Base-by-base conservation (phyloP, 2,329 filamentous ascomycete species). In the Diaporthe ilicicola region DNA sequence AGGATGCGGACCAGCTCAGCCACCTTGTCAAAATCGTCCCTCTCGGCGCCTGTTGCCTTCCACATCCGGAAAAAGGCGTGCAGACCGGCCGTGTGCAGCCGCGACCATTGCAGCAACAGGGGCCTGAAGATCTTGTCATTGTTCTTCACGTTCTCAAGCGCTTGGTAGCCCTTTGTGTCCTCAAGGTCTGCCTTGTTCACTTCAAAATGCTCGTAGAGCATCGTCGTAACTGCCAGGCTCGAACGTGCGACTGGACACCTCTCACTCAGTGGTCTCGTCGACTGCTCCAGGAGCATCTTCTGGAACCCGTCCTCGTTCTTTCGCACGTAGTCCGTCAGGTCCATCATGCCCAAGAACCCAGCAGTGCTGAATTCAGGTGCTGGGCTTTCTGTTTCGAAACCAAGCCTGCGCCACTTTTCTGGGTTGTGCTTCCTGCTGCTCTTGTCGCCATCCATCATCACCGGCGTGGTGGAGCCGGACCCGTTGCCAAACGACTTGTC, bases 321-420 rank as follows among this genome's bases (percentile, higher is more conserved):
- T 77, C 93, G 90, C 61, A 97, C 94, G 79, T 94, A 99, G 80
- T 98, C 95, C 2, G 94, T 94, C 77, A 99, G 82, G 80, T 99
- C 96, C 95, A 99, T 98, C 89, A 99, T 94, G 34, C 96, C 96
- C 67, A 99, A 82, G 79, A 95, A 98, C 0, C 96, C 96, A 34
- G 93, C 92, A 48, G 89, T 85, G 24, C 94, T 91, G 78, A 99
- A 98, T 76, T 99, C 96, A 76, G 88, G 87, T 0, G 91, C 91
- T 4, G 96, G 96, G 75, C 89, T 95, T 81, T 99, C 96, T 0
- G 93, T 92, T 80, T 96, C 93, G 77, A 99, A 99, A 3, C 96
- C 96, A 51, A 99, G 81, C 67, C 95, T 88, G 76, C 94, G 89
- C 96, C 96, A 99, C 80, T 98, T 98, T 77, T 97, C 92, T 0